phyloP scores from a whole-genome alignment of 2,329 filamentous ascomycete genomes.

The Diaporthe ampelina region DNA sequence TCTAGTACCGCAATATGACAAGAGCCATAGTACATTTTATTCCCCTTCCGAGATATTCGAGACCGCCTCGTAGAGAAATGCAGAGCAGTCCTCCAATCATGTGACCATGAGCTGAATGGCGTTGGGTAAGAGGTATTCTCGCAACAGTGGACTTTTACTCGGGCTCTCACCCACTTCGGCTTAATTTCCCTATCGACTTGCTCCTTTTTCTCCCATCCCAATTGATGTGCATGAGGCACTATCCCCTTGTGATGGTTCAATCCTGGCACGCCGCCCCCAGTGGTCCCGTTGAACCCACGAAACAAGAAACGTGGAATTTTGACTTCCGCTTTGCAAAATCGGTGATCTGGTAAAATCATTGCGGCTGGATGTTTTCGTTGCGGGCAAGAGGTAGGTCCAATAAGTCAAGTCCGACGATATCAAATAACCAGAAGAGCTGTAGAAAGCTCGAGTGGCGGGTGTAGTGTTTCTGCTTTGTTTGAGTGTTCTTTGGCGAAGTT shows the following conservation, averaged over 20 bases:
- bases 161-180: neutral
- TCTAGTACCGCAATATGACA: neutral
- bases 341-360: neutral
- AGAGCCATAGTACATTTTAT: no score
- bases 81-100: neutral
- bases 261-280: neutral
- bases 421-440: no score
- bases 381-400: neutral
- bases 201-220: neutral
- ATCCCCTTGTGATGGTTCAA: neutral
- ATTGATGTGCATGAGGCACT: neutral
- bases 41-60: no score
- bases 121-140: neutral
- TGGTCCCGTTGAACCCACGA: neutral
- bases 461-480: neutral
- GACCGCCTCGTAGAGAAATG: neutral
- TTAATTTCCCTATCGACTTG: neutral
- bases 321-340: no score
- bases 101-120: constrained; percentile 8
- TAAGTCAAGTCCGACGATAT: no score
- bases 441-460: no score
- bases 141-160: neutral
- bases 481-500: neutral
- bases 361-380: no score
- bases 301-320: neutral